These are phyloP conservation scores for Ascomycota sp. DNA, from an alignment of 2,329 filamentous ascomycete genomes.

Conservation along the genomic window DNA sequence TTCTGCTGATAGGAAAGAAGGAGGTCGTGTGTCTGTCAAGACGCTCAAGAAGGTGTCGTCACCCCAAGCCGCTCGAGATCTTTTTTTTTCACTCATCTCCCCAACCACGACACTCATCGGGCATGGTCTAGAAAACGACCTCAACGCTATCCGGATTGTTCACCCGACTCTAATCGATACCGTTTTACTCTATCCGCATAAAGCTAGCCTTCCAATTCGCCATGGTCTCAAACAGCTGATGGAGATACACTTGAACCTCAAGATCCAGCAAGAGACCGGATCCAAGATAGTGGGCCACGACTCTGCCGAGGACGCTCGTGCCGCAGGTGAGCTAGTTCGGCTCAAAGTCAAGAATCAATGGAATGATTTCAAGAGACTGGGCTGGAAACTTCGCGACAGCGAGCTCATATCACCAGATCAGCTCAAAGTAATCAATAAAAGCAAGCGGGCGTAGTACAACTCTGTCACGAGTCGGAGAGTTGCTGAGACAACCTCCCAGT, in stretches of 20 bases:
- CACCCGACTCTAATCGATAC: slow-evolving; percentile 76
- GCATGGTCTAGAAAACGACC: slow-evolving; percentile 85
- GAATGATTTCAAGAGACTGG: slow-evolving; percentile 39
- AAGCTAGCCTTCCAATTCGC: slow-evolving; percentile 51
- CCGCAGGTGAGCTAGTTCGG: slow-evolving; percentile 68
- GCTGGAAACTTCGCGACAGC: slow-evolving; percentile 40
- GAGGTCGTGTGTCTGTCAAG: slow-evolving; percentile 4
- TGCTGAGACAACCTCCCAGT: too few species aligned
- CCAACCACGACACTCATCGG: slow-evolving; percentile 69
- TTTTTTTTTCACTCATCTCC: slow-evolving; percentile 55
- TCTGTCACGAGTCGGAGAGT: too few species aligned
- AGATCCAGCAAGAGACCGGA: slow-evolving; percentile 51
- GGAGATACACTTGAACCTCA: slow-evolving; percentile 42
- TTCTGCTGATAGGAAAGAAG: too few species aligned
- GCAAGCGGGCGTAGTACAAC: slow-evolving; percentile 13
- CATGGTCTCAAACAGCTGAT: slow-evolving; percentile 57
- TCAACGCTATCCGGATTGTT: slow-evolving; percentile 65
- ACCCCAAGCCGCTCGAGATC: slow-evolving; percentile 47
- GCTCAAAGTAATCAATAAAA: slow-evolving; percentile 2
- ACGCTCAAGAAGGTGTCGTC: slow-evolving; percentile 52
- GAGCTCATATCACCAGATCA: slow-evolving; percentile 18
- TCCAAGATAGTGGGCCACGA: slow-evolving; percentile 48
- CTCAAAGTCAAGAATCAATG: slow-evolving; percentile 48
- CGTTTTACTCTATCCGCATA: slow-evolving; percentile 61
- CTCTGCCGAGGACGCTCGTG: slow-evolving; percentile 72